phyloP scores from a whole-genome alignment of 78 protist genomes.

The Anaeramoeba flamelloides region DNA sequence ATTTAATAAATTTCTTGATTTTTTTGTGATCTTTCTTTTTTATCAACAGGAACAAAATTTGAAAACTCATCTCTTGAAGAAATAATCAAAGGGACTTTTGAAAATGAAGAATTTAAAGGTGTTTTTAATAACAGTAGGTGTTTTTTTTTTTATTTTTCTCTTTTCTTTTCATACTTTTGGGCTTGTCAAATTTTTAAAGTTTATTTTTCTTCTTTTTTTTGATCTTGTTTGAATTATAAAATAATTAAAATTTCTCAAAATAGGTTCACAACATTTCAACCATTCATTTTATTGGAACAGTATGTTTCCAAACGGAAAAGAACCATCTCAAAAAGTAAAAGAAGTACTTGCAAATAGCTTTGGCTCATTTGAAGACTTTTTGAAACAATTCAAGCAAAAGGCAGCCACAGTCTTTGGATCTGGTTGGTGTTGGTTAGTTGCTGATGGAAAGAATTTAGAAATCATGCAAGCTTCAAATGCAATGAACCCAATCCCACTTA shows the following conservation, averaged over 20 bases:
- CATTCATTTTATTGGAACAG: not conserved
- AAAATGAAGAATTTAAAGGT: not conserved
- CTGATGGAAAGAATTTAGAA: not conserved
- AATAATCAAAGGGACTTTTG: not conserved
- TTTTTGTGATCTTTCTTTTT: no score
- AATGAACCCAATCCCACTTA: not conserved
- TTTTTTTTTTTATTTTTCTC: no score
- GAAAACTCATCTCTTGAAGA: not conserved
- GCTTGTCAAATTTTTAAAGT: not conserved
- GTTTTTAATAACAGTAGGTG: not conserved
- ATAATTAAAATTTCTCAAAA: not conserved
- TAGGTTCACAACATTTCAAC: not conserved
- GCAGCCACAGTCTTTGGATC: not conserved
- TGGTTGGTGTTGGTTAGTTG: not conserved
- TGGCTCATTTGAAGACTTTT: not conserved
- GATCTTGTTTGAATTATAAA: not conserved
- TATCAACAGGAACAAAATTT: not conserved
- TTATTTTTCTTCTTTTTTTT: not conserved
- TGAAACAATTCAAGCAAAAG: not conserved
- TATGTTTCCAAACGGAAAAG: not conserved
- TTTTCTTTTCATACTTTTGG: no score
- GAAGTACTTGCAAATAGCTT: not conserved
- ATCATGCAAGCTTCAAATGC: not conserved
- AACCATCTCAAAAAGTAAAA: not conserved
- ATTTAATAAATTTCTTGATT: no score